Percentiles rank a stretch among this genome's conserved stretches.
Evolutionary conservation across 1,284 basidiomycete genomes (phyloP).

Genomic region (Ceratobasidium theobromae): DNA sequence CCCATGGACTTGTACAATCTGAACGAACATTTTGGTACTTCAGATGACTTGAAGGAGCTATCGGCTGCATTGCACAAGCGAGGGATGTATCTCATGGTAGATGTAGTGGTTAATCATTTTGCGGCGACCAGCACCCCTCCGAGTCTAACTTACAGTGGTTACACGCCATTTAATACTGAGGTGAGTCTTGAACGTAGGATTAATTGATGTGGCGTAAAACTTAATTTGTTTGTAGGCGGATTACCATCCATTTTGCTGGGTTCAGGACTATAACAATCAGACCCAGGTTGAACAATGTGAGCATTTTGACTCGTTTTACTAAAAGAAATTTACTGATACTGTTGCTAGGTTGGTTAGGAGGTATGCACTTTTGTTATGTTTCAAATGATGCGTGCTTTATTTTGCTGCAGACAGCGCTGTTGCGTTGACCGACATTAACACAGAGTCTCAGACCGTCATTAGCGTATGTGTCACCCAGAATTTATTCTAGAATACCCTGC

Average conservation of each 20-base stretch:
- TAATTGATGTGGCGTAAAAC: background rate
- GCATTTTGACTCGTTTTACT: background rate
- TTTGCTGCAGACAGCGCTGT: slow-evolving; percentile 46
- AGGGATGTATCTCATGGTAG: slow-evolving; percentile 53
- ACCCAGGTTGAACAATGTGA: slow-evolving; percentile 47
- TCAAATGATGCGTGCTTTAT: slow-evolving; percentile 35
- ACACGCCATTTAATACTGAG: slow-evolving; percentile 43
- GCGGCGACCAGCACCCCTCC: slow-evolving; percentile 40
- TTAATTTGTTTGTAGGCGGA: slow-evolving; percentile 37
- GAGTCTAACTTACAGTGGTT: slow-evolving; percentile 34
- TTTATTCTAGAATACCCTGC: background rate
- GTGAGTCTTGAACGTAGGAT: background rate
- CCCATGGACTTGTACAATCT: slow-evolving; percentile 40
- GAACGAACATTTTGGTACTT: slow-evolving; percentile 48
- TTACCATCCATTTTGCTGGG: slow-evolving; percentile 47
- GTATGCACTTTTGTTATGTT: background rate
- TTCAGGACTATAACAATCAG: slow-evolving; percentile 47
- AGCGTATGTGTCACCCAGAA: slow-evolving; percentile 8
- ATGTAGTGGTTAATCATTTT: slow-evolving; percentile 51
- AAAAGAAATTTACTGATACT: slow-evolving; percentile 34
- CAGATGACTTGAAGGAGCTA: slow-evolving; percentile 47
- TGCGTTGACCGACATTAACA: slow-evolving; percentile 49
- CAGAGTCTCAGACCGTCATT: slow-evolving; percentile 47
- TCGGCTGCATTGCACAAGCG: slow-evolving; percentile 46
- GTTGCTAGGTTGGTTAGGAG: slow-evolving; percentile 9